Evolutionary conservation across 2,329 filamentous ascomycete genomes (phyloP).

Genomic region (Epichloe gansuensis): DNA sequence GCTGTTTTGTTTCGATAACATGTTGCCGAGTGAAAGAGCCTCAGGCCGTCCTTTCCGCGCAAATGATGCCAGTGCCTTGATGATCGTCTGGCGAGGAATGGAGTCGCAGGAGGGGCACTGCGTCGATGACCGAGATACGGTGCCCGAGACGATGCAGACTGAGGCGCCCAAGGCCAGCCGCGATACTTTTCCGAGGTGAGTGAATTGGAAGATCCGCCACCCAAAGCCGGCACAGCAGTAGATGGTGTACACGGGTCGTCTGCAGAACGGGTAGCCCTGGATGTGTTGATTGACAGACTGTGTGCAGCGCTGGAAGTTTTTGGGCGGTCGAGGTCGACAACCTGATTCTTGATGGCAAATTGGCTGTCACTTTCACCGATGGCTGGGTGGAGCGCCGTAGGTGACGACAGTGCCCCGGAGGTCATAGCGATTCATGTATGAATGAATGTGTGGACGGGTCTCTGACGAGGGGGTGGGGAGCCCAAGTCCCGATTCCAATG

Average conservation of each 20-base stretch:
- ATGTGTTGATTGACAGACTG: constrained; percentile 12
- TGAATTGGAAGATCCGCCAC: constrained; percentile 12
- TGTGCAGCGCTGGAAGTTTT: constrained; percentile 9
- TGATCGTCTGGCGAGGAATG: constrained; percentile 66
- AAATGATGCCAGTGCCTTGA: constrained; percentile 67
- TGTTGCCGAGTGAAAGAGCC: constrained; percentile 47
- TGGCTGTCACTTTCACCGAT: constrained; percentile 24
- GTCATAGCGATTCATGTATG: constrained; percentile 13
- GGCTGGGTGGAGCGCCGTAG: constrained; percentile 38
- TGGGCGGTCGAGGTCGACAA: constrained; percentile 10
- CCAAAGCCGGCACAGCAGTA: constrained; percentile 15
- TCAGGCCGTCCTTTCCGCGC: constrained; percentile 49
- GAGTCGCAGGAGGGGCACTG: constrained; percentile 45
- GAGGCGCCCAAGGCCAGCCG: constrained; percentile 2
- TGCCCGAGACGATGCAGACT: background rate
- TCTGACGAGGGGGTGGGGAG: background rate
- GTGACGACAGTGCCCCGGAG: constrained; percentile 28
- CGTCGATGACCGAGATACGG: constrained; percentile 26
- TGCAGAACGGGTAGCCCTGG: constrained; percentile 10
- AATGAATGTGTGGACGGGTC: background rate
- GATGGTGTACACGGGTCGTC: constrained; percentile 9
- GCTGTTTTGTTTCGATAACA: constrained; percentile 37
- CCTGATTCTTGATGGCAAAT: constrained; percentile 4
- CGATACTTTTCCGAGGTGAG: background rate
- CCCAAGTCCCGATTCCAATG: constrained; percentile 14